Conservation (phyloP, 257 asterid species). For the Fraxinus americana region DNA sequence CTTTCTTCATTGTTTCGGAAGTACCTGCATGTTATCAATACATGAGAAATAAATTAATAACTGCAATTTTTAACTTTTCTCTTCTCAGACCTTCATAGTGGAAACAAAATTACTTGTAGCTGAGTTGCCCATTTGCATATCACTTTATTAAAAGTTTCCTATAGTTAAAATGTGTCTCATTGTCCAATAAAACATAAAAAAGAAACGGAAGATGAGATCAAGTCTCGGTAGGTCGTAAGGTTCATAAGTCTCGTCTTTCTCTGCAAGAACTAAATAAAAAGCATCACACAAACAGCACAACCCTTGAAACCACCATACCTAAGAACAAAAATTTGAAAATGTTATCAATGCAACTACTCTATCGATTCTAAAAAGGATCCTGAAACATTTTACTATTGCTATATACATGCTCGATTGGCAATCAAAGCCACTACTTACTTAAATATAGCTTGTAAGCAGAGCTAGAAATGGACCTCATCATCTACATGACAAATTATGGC, state of each 20-base stretch:
- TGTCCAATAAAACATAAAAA: background rate
- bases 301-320: background rate
- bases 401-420: background rate
- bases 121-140: background rate
- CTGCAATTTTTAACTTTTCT: background rate
- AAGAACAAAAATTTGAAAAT: background rate
- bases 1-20: conserved; percentile 94
- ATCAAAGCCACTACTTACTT: background rate
- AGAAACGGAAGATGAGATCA: background rate
- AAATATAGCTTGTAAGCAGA: background rate
- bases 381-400: background rate
- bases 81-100: background rate
- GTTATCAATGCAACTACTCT: background rate
- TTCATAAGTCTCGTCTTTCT: too few relatives aligned
- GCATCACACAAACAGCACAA: background rate
- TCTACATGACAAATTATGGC: conserved; percentile 99
- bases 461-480: conserved; percentile 65
- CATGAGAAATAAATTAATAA: background rate
- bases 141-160: background rate
- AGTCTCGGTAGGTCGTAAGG: too few relatives aligned
- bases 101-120: background rate
- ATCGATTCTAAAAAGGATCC: background rate
- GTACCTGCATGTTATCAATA: conserved; percentile 52
- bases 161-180: background rate
- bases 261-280: too few relatives aligned